Conservation (phyloP, 257 asterid genomes). For the Nicotiana noctiflora region DNA sequence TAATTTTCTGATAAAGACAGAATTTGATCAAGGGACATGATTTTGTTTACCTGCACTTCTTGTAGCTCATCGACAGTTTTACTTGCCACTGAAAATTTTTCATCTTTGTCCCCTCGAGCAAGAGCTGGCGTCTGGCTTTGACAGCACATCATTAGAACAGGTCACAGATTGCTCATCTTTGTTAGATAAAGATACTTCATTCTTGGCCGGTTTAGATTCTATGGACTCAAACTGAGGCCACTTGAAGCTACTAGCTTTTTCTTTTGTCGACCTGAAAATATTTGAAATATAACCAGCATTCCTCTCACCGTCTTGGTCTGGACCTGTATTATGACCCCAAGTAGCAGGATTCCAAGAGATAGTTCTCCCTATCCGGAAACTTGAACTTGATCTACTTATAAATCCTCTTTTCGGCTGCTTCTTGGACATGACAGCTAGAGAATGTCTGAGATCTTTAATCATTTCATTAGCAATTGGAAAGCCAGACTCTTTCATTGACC, state of each 20-base stretch:
- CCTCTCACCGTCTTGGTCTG: slow-evolving; percentile 30
- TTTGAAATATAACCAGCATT: slow-evolving; percentile 52
- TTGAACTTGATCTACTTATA: slow-evolving; percentile 31
- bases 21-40: slow-evolving; percentile 34
- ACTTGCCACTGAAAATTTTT: slow-evolving; percentile 33
- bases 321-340: slow-evolving; percentile 46
- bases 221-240: slow-evolving; percentile 37
- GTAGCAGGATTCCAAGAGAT: slow-evolving; percentile 71
- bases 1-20: slow-evolving; percentile 37
- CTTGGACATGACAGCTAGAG: slow-evolving; percentile 57
- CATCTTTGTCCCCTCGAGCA: slow-evolving; percentile 20
- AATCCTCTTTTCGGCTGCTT: slow-evolving; percentile 60
- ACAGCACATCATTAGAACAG: slow-evolving; percentile 15
- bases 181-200: slow-evolving; percentile 9
- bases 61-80: slow-evolving; percentile 31
- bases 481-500: slow-evolving; percentile 83
- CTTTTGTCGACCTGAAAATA: slow-evolving; percentile 59
- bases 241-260: slow-evolving; percentile 48
- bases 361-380: slow-evolving; percentile 47
- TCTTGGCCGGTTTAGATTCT: slow-evolving; percentile 23
- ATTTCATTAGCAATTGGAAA: slow-evolving; percentile 67
- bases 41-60: slow-evolving; percentile 36
- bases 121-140: slow-evolving; percentile 12
- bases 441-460: slow-evolving; percentile 59
- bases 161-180: slow-evolving; percentile 16